Percentiles rank a stretch among this genome's conserved stretches.
Evolutionary conservation across 2,329 filamentous ascomycete species (phyloP).

Genomic region (Ascochyta koolunga): DNA sequence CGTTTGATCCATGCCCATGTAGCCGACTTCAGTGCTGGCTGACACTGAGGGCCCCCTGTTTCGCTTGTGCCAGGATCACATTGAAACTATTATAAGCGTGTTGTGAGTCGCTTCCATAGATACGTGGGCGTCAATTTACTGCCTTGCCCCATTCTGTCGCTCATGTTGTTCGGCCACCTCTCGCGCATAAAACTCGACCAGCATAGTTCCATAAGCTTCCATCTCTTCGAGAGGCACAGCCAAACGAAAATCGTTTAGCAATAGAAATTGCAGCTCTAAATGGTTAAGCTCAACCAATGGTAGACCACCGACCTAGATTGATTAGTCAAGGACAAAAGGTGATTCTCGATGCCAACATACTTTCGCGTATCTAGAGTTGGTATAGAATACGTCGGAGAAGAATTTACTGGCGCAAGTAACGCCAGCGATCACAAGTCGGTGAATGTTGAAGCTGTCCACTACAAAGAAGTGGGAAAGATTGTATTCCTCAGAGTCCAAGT

Average conservation of each 20-base stretch:
- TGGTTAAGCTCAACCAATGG: constrained; percentile 93
- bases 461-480: constrained; percentile 79
- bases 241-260: constrained; percentile 94
- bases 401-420: constrained; percentile 99
- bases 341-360: constrained; percentile 59
- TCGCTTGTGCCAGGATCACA: not conserved
- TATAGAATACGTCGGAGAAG: constrained; percentile 98
- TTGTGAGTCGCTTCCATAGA: not conserved
- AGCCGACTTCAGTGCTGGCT: not conserved
- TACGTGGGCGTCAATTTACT: not conserved
- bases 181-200: constrained; percentile 95
- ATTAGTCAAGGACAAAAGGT: constrained; percentile 15
- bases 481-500: constrained; percentile 54
- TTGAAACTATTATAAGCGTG: not conserved
- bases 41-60: not conserved
- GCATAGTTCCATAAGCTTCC: constrained; percentile 96
- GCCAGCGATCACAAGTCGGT: constrained; percentile 92
- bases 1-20: not conserved
- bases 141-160: constrained; percentile 26
- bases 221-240: constrained; percentile 93
- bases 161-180: constrained; percentile 76
- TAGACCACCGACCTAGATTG: constrained; percentile 83
- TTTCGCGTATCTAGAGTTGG: constrained; percentile 98
- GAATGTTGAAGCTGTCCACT: constrained; percentile 98
- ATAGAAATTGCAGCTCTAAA: constrained; percentile 91